These are phyloP conservation scores for Cyphellophora europaea DNA, from an alignment of 2,329 filamentous ascomycete genomes.

Conservation along the genomic window DNA sequence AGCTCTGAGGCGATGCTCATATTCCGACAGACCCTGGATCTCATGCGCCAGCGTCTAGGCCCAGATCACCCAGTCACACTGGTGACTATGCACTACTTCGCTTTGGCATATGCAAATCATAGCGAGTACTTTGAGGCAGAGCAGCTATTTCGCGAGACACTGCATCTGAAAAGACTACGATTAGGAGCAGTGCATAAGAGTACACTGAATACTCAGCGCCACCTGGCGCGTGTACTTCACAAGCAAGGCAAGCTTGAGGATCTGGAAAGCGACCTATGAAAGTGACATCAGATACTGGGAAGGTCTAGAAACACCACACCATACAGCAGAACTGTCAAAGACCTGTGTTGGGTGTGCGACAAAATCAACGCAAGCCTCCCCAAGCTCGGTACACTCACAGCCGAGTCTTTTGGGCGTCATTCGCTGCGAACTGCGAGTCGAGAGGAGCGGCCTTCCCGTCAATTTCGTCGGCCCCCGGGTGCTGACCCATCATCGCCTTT, in stretches of 20 bases:
- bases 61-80: background rate
- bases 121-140: background rate
- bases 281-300: background rate
- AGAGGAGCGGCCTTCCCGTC: background rate
- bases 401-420: background rate
- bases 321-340: background rate
- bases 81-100: background rate
- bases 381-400: background rate
- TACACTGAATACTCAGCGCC: background rate
- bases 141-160: background rate
- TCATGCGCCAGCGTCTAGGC: background rate
- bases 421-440: background rate
- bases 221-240: background rate
- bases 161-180: background rate
- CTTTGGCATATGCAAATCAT: background rate
- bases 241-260: background rate
- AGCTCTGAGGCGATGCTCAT: slow-evolving; percentile 14
- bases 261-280: background rate
- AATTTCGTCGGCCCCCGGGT: background rate
- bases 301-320: background rate
- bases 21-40: slow-evolving; percentile 9
- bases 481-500: too few species aligned
- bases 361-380: background rate
- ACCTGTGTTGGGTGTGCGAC: background rate
- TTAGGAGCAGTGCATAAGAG: background rate